Evolutionary conservation across 1,284 basidiomycete genomes (phyloP).

Genomic region (Moniliophthora roreri): DNA sequence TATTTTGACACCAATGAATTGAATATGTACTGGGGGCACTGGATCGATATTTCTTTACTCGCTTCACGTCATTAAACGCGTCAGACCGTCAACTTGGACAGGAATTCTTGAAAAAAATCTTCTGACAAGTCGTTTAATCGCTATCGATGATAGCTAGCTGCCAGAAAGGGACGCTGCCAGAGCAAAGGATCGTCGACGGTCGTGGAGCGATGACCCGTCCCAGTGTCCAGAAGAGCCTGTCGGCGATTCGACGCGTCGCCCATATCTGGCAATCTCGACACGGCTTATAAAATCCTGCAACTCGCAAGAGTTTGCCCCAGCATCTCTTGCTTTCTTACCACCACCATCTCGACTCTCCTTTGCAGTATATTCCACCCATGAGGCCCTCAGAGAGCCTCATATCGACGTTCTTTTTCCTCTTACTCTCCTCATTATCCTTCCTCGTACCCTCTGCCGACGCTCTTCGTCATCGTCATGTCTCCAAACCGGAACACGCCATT

Average conservation of each 20-base stretch:
- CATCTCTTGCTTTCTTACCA: background rate
- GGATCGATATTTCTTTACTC: background rate
- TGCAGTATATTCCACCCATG: constrained; percentile 3
- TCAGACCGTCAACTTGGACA: background rate
- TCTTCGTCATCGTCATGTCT: constrained; percentile 24
- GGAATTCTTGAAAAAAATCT: too few species aligned
- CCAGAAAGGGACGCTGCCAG: too few species aligned
- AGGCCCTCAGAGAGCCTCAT: constrained; percentile 29
- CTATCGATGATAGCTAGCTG: too few species aligned
- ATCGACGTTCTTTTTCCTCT: constrained; percentile 30
- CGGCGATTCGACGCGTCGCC: too few species aligned
- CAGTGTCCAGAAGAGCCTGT: too few species aligned
- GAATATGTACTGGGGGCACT: too few species aligned
- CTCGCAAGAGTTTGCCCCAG: background rate
- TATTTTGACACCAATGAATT: too few species aligned
- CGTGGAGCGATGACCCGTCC: too few species aligned
- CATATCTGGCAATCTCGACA: background rate
- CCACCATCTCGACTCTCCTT: constrained; percentile 2
- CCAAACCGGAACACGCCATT: constrained; percentile 20
- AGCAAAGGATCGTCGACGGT: too few species aligned
- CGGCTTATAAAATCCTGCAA: constrained; percentile 1
- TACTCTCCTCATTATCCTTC: constrained; percentile 21
- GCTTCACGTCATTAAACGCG: background rate
- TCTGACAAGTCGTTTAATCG: too few species aligned
- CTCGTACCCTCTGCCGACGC: constrained; percentile 20